A percentile compares a stretch with the other conserved stretches of the same genome.
These are phyloP conservation scores for Musa schizocarpa DNA, from an alignment of 176 grass and related monocot species.

Conservation along the genomic window DNA sequence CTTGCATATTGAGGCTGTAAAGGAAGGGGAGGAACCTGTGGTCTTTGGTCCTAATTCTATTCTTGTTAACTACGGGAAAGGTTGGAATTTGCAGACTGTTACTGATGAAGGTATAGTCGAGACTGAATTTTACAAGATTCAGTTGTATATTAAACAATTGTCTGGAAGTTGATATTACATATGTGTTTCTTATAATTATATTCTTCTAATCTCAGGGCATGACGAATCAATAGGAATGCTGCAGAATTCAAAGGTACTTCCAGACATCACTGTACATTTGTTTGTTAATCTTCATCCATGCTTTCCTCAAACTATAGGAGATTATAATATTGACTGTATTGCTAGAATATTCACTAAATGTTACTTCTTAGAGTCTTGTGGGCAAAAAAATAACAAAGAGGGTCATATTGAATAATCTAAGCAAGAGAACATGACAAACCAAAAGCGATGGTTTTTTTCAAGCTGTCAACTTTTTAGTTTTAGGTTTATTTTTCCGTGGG, in stretches of 20 bases:
- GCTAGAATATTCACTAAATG: no score
- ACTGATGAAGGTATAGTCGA: constrained; percentile 29
- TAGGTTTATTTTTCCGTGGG: no score
- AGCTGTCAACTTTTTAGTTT: no score
- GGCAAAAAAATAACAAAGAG: no score
- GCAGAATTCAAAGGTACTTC: not conserved
- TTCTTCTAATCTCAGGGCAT: not conserved
- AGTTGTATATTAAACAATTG: not conserved
- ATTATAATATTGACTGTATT: no score
- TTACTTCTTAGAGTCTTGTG: no score
- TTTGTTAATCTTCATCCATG: not conserved
- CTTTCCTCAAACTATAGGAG: not conserved
- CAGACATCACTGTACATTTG: not conserved
- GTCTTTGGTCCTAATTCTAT: constrained; percentile 57
- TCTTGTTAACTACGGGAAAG: constrained; percentile 61
- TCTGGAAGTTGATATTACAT: not conserved
- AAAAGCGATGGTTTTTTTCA: no score
- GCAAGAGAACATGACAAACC: no score
- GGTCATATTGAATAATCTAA: no score
- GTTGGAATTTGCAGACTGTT: constrained; percentile 75
- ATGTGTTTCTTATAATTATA: not conserved
- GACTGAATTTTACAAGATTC: constrained; percentile 5
- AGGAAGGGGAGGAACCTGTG: constrained; percentile 78
- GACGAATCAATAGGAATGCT: not conserved
- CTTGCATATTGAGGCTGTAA: constrained; percentile 67